phyloP scores from a whole-genome alignment of 805 yeast species.

The Metschnikowia cubensis region DNA sequence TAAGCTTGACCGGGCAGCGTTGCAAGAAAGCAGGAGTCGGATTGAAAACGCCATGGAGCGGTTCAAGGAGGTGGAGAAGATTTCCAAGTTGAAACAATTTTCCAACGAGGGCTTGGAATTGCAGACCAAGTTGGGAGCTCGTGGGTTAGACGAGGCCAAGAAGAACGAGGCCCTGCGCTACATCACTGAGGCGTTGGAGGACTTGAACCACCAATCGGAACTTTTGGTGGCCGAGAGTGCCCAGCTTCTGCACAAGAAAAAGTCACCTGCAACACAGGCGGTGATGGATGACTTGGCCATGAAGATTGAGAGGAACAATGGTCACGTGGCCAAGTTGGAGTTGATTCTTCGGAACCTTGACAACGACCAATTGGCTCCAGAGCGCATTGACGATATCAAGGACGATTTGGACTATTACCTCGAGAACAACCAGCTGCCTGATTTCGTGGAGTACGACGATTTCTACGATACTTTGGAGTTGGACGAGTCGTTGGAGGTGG shows the following conservation, averaged over 20 bases:
- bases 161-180: slow-evolving; percentile 70
- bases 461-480: slow-evolving; percentile 84
- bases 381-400: slow-evolving; percentile 66
- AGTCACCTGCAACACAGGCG: slow-evolving; percentile 52
- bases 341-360: slow-evolving; percentile 71
- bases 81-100: slow-evolving; percentile 90
- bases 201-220: slow-evolving; percentile 77
- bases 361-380: slow-evolving; percentile 69
- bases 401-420: slow-evolving; percentile 93
- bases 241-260: slow-evolving; percentile 40
- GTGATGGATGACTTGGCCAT: slow-evolving; percentile 62
- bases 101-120: slow-evolving; percentile 87
- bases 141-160: slow-evolving; percentile 57
- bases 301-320: slow-evolving; percentile 65
- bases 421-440: slow-evolving; percentile 89
- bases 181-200: slow-evolving; percentile 68
- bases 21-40: slow-evolving; percentile 59
- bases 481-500: slow-evolving; percentile 34
- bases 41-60: slow-evolving; percentile 94
- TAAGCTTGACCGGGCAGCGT: slow-evolving; percentile 54
- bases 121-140: slow-evolving; percentile 45
- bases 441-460: slow-evolving; percentile 90
- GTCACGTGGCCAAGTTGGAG: slow-evolving; percentile 78
- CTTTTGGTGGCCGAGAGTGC: slow-evolving; percentile 64
- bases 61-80: slow-evolving; percentile 90